phyloP scores from a whole-genome alignment of 2,329 filamentous ascomycete species.

The Diaporthe longicolla region DNA sequence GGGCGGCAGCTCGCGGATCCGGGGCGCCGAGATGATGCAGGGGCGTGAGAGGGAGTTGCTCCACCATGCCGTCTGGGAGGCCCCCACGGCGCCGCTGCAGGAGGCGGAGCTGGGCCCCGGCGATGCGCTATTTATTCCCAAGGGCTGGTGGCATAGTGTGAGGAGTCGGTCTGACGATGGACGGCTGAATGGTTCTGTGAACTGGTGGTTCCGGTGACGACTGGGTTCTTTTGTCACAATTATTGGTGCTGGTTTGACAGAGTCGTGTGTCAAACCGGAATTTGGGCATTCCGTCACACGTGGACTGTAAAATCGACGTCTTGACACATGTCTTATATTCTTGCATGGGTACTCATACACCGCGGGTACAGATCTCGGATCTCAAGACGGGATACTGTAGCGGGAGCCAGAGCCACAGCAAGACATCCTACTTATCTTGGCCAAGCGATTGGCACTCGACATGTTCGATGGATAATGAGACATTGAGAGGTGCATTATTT shows the following conservation, averaged over 20 bases:
- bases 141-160: conserved; percentile 90
- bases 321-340: background rate
- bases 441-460: background rate
- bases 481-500: background rate
- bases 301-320: background rate
- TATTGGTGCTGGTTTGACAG: background rate
- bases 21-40: conserved; percentile 92
- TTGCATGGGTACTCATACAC: background rate
- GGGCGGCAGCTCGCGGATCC: conserved; percentile 65
- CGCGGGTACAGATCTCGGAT: too few species aligned
- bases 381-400: background rate
- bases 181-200: conserved; percentile 63
- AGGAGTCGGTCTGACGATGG: conserved; percentile 68
- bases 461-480: background rate
- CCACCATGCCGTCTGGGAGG: conserved; percentile 79
- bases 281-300: too few species aligned
- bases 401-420: background rate
- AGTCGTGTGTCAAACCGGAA: background rate
- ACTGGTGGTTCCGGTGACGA: conserved; percentile 84
- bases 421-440: background rate
- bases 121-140: conserved; percentile 83
- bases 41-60: conserved; percentile 78
- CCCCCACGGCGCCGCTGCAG: conserved; percentile 46
- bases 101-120: conserved; percentile 74
- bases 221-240: background rate